Evolutionary conservation across 768 basidiomycete species (phyloP).

Genomic region (Suillus variegatus): DNA sequence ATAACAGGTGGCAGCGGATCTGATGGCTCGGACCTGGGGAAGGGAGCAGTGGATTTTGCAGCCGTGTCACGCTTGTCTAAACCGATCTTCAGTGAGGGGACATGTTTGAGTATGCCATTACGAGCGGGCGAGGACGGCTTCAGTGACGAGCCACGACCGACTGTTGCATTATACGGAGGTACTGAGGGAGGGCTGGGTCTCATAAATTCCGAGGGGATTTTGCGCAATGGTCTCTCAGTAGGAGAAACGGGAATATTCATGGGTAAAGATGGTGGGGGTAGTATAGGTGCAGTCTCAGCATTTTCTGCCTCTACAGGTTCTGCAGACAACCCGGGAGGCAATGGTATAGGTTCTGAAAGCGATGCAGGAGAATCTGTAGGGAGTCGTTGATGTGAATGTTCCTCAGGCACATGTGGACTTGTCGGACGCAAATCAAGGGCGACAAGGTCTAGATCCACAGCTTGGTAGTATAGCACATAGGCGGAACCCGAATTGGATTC

Average conservation of each 20-base stretch:
- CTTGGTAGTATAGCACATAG: constrained; percentile 97
- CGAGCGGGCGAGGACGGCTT: constrained; percentile 20
- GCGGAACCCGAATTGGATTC: constrained; percentile 86
- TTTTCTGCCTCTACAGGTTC: constrained; percentile 20
- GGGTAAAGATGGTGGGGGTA: constrained; percentile 23
- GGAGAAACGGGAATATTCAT: constrained; percentile 16
- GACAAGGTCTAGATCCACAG: constrained; percentile 78
- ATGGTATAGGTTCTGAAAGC: constrained; percentile 21
- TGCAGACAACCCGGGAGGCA: constrained; percentile 40
- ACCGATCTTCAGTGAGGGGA: constrained; percentile 20
- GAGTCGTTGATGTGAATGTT: constrained; percentile 15
- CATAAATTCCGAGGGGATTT: constrained; percentile 17
- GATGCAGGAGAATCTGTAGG: constrained; percentile 28
- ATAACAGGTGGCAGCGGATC: constrained; percentile 28
- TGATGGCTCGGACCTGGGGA: constrained; percentile 19
- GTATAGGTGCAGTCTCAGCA: constrained; percentile 18
- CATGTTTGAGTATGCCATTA: constrained; percentile 27
- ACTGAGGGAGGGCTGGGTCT: constrained; percentile 17
- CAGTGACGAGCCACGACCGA: constrained; percentile 18
- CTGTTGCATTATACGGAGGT: constrained; percentile 10
- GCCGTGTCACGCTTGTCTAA: constrained; percentile 21
- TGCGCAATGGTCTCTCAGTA: constrained; percentile 26
- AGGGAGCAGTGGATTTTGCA: constrained; percentile 19
- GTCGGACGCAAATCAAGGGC: constrained; percentile 61
- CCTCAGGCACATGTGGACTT: constrained; percentile 23